Conservation (phyloP, 257 asterid species). For the Solanum chmielewskii region DNA sequence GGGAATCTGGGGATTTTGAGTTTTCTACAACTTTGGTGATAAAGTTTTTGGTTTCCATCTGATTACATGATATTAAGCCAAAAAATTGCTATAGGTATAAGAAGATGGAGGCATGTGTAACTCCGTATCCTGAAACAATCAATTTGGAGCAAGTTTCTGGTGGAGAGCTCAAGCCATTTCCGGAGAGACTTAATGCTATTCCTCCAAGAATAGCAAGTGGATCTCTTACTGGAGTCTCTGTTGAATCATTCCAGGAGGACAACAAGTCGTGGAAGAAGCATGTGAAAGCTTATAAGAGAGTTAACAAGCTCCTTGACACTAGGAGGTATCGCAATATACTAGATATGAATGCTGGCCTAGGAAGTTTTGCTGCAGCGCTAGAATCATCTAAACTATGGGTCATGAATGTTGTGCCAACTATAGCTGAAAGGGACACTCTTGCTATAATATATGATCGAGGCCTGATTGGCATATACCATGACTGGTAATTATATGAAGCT, state of each 20-base stretch:
- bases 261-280: conserved; percentile 26
- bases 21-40: neutral
- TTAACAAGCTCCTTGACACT: conserved; percentile 15
- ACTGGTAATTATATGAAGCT: conserved; percentile 16
- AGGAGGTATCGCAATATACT: conserved; percentile 29
- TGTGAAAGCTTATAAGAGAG: conserved; percentile 19
- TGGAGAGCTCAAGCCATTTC: conserved; percentile 27
- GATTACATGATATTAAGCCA: neutral
- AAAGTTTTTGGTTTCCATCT: neutral
- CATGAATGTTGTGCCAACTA: conserved; percentile 39
- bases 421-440: conserved; percentile 23
- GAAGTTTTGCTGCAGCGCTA: conserved; percentile 34
- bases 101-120: conserved; percentile 29
- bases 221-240: conserved; percentile 19
- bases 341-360: conserved; percentile 46
- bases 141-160: conserved; percentile 23
- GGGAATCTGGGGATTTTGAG: neutral
- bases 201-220: conserved; percentile 26
- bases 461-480: conserved; percentile 33
- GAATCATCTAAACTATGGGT: conserved; percentile 31
- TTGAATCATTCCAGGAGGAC: conserved; percentile 21
- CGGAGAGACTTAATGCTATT: conserved; percentile 23
- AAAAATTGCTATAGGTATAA: conserved; percentile 16
- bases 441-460: conserved; percentile 37
- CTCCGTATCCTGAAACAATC: conserved; percentile 12